Evolutionary conservation across 2,329 filamentous ascomycete species (phyloP).

Genomic region (Allantophomopsis cytisporea): DNA sequence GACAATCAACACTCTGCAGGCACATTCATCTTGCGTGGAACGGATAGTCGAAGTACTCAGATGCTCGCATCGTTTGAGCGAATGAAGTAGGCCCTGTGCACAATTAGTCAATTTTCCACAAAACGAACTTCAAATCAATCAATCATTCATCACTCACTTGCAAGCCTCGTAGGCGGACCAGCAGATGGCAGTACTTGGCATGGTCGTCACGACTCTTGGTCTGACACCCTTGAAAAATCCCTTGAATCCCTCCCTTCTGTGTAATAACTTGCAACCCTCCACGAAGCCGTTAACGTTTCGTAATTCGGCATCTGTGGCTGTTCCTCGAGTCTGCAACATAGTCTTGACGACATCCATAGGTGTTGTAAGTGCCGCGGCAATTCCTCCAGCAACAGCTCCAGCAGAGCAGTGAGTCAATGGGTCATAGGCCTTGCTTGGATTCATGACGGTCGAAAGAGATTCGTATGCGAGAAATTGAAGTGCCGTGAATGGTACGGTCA

Average conservation of each 20-base stretch:
- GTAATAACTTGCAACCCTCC: slow-evolving; percentile 13
- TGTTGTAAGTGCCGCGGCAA: slow-evolving; percentile 87
- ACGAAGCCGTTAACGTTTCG: slow-evolving; percentile 18
- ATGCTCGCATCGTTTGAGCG: slow-evolving; percentile 29
- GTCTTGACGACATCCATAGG: slow-evolving; percentile 98
- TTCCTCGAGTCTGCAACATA: slow-evolving; percentile 83
- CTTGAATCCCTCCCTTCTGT: slow-evolving; percentile 66
- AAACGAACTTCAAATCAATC: background rate
- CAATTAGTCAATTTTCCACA: background rate
- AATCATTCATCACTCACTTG: slow-evolving; percentile 51
- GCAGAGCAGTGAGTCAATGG: slow-evolving; percentile 88
- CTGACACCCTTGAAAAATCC: slow-evolving; percentile 92
- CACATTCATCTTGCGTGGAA: too few relatives aligned
- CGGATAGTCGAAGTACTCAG: slow-evolving; percentile 4
- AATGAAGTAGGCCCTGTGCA: slow-evolving; percentile 43
- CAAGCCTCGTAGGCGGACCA: slow-evolving; percentile 70
- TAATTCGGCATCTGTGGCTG: slow-evolving; percentile 63
- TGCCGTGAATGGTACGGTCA: slow-evolving; percentile 97
- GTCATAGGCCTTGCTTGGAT: slow-evolving; percentile 75
- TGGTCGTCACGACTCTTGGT: slow-evolving; percentile 85
- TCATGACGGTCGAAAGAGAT: slow-evolving; percentile 87
- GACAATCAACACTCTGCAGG: too few relatives aligned
- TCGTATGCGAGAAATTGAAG: slow-evolving; percentile 97
- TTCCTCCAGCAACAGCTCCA: slow-evolving; percentile 81
- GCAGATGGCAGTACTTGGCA: slow-evolving; percentile 99